These are phyloP conservation scores for Cymbidium sinense DNA, from an alignment of 106 monocot genomes.

Conservation along the genomic window DNA sequence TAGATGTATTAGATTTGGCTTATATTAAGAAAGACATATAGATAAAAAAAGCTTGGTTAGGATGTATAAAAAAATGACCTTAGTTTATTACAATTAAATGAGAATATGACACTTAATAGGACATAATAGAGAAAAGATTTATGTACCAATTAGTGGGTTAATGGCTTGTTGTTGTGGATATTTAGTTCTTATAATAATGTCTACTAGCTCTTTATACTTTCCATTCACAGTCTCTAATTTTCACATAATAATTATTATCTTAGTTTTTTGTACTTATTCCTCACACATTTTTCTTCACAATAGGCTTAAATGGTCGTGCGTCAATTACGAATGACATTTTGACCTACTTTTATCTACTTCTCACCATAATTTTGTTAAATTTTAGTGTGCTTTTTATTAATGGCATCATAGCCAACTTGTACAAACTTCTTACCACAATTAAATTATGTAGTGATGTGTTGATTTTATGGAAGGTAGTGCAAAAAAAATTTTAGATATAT, in stretches of 20 bases:
- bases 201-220: not conserved
- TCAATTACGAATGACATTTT: not conserved
- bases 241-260: not conserved
- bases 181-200: not conserved
- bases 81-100: too few species aligned
- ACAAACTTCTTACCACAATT: not conserved
- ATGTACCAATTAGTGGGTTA: too few species aligned
- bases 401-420: not conserved
- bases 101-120: too few species aligned
- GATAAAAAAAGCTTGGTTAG: too few species aligned
- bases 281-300: not conserved
- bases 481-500: too few species aligned
- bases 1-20: too few species aligned
- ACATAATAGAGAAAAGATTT: too few species aligned
- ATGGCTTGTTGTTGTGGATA: too few species aligned
- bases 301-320: not conserved
- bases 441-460: not conserved
- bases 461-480: not conserved
- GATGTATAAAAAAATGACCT: too few species aligned
- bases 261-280: not conserved
- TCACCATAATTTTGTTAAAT: not conserved
- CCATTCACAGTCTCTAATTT: not conserved
- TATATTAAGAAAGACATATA: too few species aligned
- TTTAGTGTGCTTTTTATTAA: not conserved
- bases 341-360: not conserved